These are phyloP conservation scores for Kewa caespitosa DNA, from an alignment of 179 eudicot species.

Conservation along the genomic window DNA sequence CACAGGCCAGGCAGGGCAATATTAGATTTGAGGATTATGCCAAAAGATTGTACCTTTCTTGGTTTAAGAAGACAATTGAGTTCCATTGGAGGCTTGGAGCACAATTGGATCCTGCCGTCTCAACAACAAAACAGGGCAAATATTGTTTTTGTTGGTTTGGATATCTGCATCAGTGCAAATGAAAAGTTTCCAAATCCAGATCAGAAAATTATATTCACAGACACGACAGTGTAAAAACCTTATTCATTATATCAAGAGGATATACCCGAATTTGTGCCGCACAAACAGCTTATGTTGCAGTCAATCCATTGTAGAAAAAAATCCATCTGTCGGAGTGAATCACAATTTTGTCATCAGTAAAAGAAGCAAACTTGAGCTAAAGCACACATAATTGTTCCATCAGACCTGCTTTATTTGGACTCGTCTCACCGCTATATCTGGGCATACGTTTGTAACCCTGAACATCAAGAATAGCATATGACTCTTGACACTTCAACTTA, in stretches of 20 bases:
- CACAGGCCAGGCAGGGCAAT: background rate
- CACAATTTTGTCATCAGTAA: background rate
- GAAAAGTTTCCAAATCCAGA: background rate
- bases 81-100: background rate
- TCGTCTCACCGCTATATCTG: background rate
- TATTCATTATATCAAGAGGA: no score
- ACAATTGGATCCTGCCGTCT: no score
- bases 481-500: no score
- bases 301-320: background rate
- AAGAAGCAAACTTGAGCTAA: background rate
- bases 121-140: background rate
- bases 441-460: background rate
- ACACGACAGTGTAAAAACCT: background rate
- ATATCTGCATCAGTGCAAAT: background rate
- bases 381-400: background rate
- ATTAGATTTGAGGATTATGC: background rate
- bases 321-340: background rate
- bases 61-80: no score
- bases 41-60: constrained; percentile 11
- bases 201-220: background rate
- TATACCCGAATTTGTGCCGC: background rate
- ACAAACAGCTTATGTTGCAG: background rate
- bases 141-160: background rate
- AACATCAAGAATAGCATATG: no score
- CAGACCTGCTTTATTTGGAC: background rate